Evolutionary conservation across 176 grass and related monocot genomes (phyloP).

Genomic region (Carex scoparia): DNA sequence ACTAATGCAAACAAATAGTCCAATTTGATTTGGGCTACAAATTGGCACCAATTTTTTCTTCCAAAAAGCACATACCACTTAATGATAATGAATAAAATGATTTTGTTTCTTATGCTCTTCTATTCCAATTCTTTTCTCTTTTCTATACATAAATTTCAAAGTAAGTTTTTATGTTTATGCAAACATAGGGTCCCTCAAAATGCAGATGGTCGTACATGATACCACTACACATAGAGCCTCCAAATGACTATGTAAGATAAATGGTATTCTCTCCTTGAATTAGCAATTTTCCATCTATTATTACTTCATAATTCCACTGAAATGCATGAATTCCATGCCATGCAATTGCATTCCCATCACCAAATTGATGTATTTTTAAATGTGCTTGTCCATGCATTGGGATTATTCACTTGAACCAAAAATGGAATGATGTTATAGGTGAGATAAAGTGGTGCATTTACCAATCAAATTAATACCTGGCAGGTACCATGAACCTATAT

Average conservation of each 20-base stretch:
- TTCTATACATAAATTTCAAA: too few species aligned
- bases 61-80: too few species aligned
- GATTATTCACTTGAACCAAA: constrained; percentile 29
- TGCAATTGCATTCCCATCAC: constrained; percentile 53
- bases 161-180: too few species aligned
- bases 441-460: background rate
- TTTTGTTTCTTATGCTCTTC: too few species aligned
- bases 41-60: too few species aligned
- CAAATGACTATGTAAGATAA: constrained; percentile 32
- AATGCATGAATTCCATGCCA: constrained; percentile 12
- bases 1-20: too few species aligned
- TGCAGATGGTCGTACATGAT: constrained; percentile 61
- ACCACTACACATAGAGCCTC: constrained; percentile 11
- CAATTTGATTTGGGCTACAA: too few species aligned
- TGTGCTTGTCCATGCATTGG: background rate
- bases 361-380: constrained; percentile 33
- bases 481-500: background rate
- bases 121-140: too few species aligned
- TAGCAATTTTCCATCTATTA: constrained; percentile 27
- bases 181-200: constrained; percentile 27
- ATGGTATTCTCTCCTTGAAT: constrained; percentile 39
- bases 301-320: constrained; percentile 45
- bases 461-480: background rate
- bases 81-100: too few species aligned
- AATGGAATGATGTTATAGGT: background rate